A percentile compares a stretch with the other conserved stretches of the same genome.
Conservation (phyloP, 805 yeast genomes). For the Ogataea corticis region DNA sequence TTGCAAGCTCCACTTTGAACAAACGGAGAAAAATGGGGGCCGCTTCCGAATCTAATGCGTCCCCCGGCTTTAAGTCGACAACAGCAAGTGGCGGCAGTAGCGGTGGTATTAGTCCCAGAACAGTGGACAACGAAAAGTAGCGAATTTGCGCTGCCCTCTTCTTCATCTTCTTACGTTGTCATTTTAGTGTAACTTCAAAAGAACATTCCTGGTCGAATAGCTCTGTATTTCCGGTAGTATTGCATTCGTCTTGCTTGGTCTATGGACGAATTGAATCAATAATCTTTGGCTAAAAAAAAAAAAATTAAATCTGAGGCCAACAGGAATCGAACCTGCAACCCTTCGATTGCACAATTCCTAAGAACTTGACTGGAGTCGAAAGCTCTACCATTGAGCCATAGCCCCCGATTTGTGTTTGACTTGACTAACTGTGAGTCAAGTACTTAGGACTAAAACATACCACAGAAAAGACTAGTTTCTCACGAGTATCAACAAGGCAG, state of each 20-base stretch:
- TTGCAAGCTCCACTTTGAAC: conserved; percentile 36
- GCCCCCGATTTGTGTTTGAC: conserved; percentile 42
- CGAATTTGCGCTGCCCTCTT: neutral
- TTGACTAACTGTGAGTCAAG: too few species aligned
- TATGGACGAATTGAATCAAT: too few species aligned
- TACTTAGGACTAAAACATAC: too few species aligned
- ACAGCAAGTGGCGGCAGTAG: conserved; percentile 14
- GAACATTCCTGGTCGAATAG: neutral
- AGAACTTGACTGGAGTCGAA: conserved; percentile 58
- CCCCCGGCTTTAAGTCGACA: conserved; percentile 4
- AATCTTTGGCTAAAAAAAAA: conserved; percentile 15
- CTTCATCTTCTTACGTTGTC: neutral
- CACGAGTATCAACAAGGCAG: too few species aligned
- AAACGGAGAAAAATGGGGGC: conserved; percentile 33
- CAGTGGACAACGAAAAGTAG: conserved; percentile 16
- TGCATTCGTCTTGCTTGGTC: too few species aligned
- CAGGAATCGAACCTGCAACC: conserved; percentile 90
- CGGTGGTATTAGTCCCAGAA: conserved; percentile 22
- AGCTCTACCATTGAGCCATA: conserved; percentile 82
- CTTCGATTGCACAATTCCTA: conserved; percentile 56
- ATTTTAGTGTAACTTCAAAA: neutral
- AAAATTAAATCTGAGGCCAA: conserved; percentile 59
- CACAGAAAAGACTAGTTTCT: too few species aligned
- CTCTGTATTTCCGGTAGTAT: too few species aligned
- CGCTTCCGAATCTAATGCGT: conserved; percentile 1